Evolutionary conservation across 352 stramenopile species (phyloP), one percentile per base, ranked within the genome.

Genomic region (Phytophthora boehmeriae): DNA sequence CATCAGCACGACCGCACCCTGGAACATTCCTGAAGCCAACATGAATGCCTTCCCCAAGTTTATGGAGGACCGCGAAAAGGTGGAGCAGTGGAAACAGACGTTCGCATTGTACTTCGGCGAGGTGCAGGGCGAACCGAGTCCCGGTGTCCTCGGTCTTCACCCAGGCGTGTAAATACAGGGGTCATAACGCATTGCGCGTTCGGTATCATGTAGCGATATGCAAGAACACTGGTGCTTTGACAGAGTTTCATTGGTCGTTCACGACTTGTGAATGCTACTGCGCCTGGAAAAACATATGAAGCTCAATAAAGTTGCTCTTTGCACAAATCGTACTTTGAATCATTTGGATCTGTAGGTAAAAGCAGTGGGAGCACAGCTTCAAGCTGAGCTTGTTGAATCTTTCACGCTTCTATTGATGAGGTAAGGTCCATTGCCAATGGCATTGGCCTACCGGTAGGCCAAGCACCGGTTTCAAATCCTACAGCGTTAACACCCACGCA

Each of bases 81-180:
- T 86, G 6, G 76, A 88, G 68, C 44, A 66, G 27, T 68, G 71
- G 52, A 76, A 76, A 43, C 19, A 54, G 34, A 88, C 71, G 10
- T 81, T 88, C 39, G 48, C 68, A 10, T 42, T 88, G 28, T 86
- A 83, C 68, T 83, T 88, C 42, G 74, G 73, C 20, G 75, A 88
- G 36, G 75, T 83, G 36, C 70, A 71, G 44, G 78, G 73, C 27
- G 32, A 76, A 46, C 68, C 78, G 17, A 79, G 50, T 10, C 68
- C 66, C 3, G 78, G 73, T 6, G 17, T 41, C 28, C 66, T 81
- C n/a, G 78, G 76, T 11, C 54, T 88, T n/a, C 58, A 78, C 57
- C 75, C 72, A 35, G 74, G 74, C 14, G 28, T 49, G 25, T 78
- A 62, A 73, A 20, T 5, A 39, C 14, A 11, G 4, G 9, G 9